Base-by-base conservation (phyloP, 495 filamentous ascomycete species). In the Aspergillus sclerotiicarbonarius region DNA sequence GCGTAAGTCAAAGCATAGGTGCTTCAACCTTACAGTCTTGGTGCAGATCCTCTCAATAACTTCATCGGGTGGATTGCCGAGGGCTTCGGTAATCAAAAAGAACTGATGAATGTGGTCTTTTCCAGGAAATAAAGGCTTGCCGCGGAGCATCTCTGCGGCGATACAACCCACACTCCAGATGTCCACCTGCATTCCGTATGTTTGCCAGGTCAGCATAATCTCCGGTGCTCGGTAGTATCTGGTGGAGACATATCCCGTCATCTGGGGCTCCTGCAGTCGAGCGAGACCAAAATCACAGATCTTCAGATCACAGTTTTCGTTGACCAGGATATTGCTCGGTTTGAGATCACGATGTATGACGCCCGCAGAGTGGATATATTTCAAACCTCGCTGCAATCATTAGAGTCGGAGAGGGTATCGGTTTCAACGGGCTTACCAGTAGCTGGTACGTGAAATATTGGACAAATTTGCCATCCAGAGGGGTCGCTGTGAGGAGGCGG, bases 141-240 rank as follows among this genome's bases (percentile, higher is more conserved):
- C 95, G 73, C 96, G 91, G 57, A 98, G 79, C 94, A 98, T 98
- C 74, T 98, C 94, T 46, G 94, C 94, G 66, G 98, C 96, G 66
- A 98, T 98, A 75, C 94, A 98, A 54, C 93, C 94, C 6, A 92
- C 92, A 69, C 93, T 97, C 94, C 94, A 98, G 67, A 98, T 96
- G 74, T 98, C 94, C 48, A 98, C 94, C 79, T 96, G 91, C 30
- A 96, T 89, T 65, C 96, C 94, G 76, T 98, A 98, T 76, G 96
- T 96, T 74, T 98, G 94, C 94, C 94, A 98, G 30, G 94, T 98
- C 68, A 98, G 89, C 94, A 98, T 98, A 71, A 98, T 98, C 76
- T 98, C 94, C 18, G 94, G 94, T 6, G 94, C 94, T 51, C 94
- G 87, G 78, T 98, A 98, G 81, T 98, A 98, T 78, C 94, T 82